These are phyloP conservation scores for Pseudogymnoascus sp. DNA, from an alignment of 2,329 filamentous ascomycete genomes.

Conservation along the genomic window DNA sequence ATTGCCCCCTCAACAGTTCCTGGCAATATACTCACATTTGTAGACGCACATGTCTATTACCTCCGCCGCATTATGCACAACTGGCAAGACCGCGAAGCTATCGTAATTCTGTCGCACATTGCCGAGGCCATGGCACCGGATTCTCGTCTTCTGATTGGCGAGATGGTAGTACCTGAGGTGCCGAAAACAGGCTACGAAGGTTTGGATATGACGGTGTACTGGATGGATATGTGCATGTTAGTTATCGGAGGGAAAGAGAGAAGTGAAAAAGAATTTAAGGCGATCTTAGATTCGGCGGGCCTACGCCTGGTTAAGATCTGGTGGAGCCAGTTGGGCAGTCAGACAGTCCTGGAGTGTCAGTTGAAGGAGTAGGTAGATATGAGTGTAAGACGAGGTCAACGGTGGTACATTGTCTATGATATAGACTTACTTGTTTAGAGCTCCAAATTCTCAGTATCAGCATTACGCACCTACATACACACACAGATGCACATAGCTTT, in stretches of 20 bases:
- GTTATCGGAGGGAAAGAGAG: constrained; percentile 21
- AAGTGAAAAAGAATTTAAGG: constrained; percentile 15
- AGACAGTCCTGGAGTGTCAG: constrained; percentile 18
- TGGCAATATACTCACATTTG: neutral
- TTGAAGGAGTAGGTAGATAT: neutral
- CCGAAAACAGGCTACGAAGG: constrained; percentile 6
- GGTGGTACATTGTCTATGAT: no score
- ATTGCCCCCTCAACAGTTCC: neutral
- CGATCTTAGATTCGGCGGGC: constrained; percentile 16
- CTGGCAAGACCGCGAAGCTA: constrained; percentile 20
- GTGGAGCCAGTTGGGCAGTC: constrained; percentile 4
- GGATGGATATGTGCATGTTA: constrained; percentile 21
- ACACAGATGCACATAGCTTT: neutral
- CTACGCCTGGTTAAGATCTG: constrained; percentile 19
- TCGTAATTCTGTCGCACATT: constrained; percentile 22
- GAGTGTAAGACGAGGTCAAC: neutral
- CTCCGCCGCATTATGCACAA: constrained; percentile 25
- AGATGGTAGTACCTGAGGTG: constrained; percentile 20
- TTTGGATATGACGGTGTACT: constrained; percentile 14
- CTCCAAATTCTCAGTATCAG: neutral
- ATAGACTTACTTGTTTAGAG: neutral
- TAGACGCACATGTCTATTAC: constrained; percentile 25
- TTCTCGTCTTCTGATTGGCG: constrained; percentile 21
- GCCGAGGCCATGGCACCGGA: constrained; percentile 21
- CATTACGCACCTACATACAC: neutral